Conservation (phyloP, 345 rosid species). For the Erysimum cheiranthoides region DNA sequence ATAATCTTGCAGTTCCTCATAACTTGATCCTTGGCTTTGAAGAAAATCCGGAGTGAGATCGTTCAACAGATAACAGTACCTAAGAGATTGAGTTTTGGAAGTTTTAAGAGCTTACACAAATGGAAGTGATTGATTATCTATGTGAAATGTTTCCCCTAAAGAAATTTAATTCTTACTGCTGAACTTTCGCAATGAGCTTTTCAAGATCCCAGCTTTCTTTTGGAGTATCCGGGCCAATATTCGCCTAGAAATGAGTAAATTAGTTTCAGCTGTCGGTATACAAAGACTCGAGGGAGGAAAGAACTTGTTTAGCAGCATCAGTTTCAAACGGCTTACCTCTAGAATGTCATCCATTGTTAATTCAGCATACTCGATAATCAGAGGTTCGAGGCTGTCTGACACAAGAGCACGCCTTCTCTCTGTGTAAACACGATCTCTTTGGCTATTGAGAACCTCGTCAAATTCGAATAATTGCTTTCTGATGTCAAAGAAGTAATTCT, state of each 20-base stretch:
- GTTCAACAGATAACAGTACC: conserved; percentile 90
- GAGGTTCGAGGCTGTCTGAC: conserved; percentile 82
- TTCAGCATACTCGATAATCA: conserved; percentile 94
- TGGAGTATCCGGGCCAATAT: conserved; percentile 75
- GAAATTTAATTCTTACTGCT: conserved; percentile 64
- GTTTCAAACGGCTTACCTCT: conserved; percentile 60
- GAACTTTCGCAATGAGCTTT: conserved; percentile 89
- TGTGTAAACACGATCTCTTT: conserved; percentile 93
- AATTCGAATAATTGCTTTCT: conserved; percentile 91
- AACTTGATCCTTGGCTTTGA: conserved; percentile 66
- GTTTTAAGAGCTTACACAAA: conserved; percentile 22
- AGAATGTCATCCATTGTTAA: conserved; percentile 96
- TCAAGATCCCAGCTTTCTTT: conserved; percentile 88
- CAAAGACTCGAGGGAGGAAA: not conserved
- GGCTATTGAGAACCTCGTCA: conserved; percentile 96
- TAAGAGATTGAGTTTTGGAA: conserved; percentile 35
- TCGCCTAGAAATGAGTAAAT: conserved; percentile 60
- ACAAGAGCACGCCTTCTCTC: conserved; percentile 96
- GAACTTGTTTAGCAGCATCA: not conserved
- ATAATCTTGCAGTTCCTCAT: conserved; percentile 76
- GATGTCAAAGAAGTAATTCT: conserved; percentile 92
- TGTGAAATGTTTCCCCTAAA: conserved; percentile 3
- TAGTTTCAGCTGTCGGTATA: conserved; percentile 6
- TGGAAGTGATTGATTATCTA: not conserved
- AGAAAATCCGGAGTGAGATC: conserved; percentile 82